A percentile compares a stretch with the other conserved stretches of the same genome.
phyloP scores from a whole-genome alignment of 192 early-diverging fungal genomes.

The Coemansia sp. region DNA sequence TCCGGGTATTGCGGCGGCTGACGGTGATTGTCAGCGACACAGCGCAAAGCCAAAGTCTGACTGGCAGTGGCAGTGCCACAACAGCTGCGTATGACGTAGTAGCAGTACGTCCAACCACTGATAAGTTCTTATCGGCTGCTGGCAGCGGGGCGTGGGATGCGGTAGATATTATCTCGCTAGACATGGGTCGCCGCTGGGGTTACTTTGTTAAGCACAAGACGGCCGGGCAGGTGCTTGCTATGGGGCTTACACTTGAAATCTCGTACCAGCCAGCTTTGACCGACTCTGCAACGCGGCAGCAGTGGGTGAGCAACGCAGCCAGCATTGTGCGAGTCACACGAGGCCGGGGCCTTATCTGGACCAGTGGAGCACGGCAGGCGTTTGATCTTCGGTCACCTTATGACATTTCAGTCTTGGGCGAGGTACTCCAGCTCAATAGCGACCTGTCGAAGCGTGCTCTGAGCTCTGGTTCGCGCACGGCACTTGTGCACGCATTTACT shows the following conservation, averaged over 20 bases:
- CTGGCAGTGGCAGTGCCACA: conserved; percentile 12
- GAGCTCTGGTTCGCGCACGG: conserved; percentile 26
- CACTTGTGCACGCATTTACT: conserved; percentile 43
- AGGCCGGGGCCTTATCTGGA: conserved; percentile 33
- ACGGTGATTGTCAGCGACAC: conserved; percentile 37
- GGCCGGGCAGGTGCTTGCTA: conserved; percentile 37
- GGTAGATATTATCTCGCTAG: conserved; percentile 44
- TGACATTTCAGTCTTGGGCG: conserved; percentile 42
- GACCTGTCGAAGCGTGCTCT: conserved; percentile 45
- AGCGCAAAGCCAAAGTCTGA: conserved; percentile 33
- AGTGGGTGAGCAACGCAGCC: conserved; percentile 50
- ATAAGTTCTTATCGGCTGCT: conserved; percentile 35
- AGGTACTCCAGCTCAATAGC: conserved; percentile 42
- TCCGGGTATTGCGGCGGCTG: conserved; percentile 43
- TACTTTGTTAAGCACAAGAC: conserved; percentile 51
- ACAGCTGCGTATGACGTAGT: conserved; percentile 42
- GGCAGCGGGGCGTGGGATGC: conserved; percentile 38
- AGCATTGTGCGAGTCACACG: conserved; percentile 43
- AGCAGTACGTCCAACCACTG: conserved; percentile 39
- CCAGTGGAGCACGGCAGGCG: conserved; percentile 34
- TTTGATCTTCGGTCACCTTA: conserved; percentile 44
- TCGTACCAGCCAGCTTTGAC: conserved; percentile 29
- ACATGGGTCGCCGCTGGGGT: conserved; percentile 44
- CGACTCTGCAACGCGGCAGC: conserved; percentile 29
- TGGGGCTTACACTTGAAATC: conserved; percentile 32